Evolutionary conservation across 1,284 basidiomycete species (phyloP).

Genomic region (Afroboletus lepidellus): DNA sequence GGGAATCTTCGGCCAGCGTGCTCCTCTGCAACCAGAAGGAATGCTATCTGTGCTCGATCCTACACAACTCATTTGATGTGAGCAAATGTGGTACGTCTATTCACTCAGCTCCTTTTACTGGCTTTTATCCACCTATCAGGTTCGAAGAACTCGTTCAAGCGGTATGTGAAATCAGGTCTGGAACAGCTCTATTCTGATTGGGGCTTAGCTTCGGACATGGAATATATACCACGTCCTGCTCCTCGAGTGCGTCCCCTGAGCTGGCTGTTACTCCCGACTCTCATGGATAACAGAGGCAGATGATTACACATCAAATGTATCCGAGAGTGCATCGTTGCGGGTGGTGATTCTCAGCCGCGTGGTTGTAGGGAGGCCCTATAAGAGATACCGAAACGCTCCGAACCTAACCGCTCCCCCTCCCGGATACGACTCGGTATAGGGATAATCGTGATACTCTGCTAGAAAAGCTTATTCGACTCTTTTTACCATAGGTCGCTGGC

Average conservation of each 20-base stretch:
- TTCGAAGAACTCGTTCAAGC: slow-evolving; percentile 51
- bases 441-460: slow-evolving; percentile 1
- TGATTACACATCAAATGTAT: slow-evolving; percentile 48
- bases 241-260: slow-evolving; percentile 47
- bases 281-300: slow-evolving; percentile 50
- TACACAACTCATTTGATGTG: slow-evolving; percentile 55
- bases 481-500: slow-evolving; percentile 37
- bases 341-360: slow-evolving; percentile 57
- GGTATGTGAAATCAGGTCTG: slow-evolving; percentile 29
- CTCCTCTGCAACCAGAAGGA: slow-evolving; percentile 46
- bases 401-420: slow-evolving; percentile 46
- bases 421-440: slow-evolving; percentile 55
- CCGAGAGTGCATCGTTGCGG: slow-evolving; percentile 39
- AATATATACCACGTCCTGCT: slow-evolving; percentile 59
- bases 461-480: neutral
- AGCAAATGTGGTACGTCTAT: slow-evolving; percentile 47
- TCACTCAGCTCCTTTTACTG: neutral
- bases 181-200: neutral
- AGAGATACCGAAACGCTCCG: slow-evolving; percentile 45
- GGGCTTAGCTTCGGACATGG: slow-evolving; percentile 53
- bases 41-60: slow-evolving; percentile 52
- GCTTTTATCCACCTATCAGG: slow-evolving; percentile 36
- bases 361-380: slow-evolving; percentile 55
- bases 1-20: slow-evolving; percentile 43
- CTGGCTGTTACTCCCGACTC: neutral